A percentile compares a stretch with the other conserved stretches of the same genome.
Conservation (phyloP, 192 early-diverging fungal genomes). For the Cladochytrium replicatum region DNA sequence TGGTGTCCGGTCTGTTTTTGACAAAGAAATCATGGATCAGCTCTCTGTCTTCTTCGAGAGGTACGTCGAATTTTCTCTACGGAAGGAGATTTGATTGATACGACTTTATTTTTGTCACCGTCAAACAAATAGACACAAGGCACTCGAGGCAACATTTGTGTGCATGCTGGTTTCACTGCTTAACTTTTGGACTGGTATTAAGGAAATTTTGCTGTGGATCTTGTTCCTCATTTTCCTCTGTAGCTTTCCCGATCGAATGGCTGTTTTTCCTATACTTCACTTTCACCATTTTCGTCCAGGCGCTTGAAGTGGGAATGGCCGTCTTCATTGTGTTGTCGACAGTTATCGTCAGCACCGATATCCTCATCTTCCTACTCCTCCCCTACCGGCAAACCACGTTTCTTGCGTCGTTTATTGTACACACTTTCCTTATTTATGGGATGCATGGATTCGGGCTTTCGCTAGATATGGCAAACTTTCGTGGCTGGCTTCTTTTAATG, state of each 20-base stretch:
- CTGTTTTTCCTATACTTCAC: constrained; percentile 29
- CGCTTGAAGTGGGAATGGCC: constrained; percentile 11
- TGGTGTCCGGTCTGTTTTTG: too few species aligned
- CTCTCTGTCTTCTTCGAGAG: neutral
- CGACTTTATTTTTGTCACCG: too few species aligned
- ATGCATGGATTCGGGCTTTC: constrained; percentile 32
- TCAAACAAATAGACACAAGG: neutral
- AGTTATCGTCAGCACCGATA: constrained; percentile 20
- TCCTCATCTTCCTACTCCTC: constrained; percentile 10
- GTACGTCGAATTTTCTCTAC: neutral
- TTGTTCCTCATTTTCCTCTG: too few species aligned
- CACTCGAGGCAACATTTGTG: constrained; percentile 4
- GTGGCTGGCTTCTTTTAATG: constrained; percentile 15
- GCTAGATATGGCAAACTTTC: constrained; percentile 10
- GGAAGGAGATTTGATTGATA: neutral
- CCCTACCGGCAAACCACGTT: constrained; percentile 19
- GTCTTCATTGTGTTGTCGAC: constrained; percentile 11
- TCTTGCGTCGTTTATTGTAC: constrained; percentile 22
- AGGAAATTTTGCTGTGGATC: neutral
- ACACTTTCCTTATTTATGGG: constrained; percentile 21
- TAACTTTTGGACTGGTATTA: constrained; percentile 26
- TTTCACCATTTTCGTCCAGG: constrained; percentile 23
- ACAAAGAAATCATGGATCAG: neutral
- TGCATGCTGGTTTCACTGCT: constrained; percentile 27
- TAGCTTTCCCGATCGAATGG: constrained; percentile 37